Conservation (phyloP, 352 stramenopile genomes). For the Phytophthora pisi region DNA sequence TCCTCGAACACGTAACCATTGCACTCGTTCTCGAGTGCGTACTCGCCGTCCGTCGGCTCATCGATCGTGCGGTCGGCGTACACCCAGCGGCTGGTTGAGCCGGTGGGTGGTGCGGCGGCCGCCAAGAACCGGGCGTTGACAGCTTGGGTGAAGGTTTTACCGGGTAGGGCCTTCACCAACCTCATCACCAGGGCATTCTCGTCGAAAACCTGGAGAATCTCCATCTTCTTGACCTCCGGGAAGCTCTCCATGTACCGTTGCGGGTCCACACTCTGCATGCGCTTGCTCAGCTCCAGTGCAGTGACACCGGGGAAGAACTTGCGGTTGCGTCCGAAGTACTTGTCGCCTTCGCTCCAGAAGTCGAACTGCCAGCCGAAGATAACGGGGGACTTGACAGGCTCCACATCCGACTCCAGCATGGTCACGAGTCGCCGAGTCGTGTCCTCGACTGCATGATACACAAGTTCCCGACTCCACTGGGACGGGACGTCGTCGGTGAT, state of each 20-base stretch:
- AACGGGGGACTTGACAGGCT: constrained; percentile 44
- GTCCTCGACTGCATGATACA: constrained; percentile 42
- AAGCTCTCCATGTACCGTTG: constrained; percentile 70
- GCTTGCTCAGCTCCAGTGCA: constrained; percentile 59
- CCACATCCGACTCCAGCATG: constrained; percentile 46
- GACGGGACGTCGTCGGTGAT: constrained; percentile 20
- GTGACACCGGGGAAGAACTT: constrained; percentile 70
- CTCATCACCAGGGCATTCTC: constrained; percentile 61
- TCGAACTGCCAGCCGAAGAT: constrained; percentile 73
- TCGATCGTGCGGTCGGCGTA: constrained; percentile 59
- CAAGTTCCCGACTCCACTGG: constrained; percentile 38
- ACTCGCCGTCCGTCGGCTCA: constrained; percentile 41
- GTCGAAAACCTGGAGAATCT: constrained; percentile 48
- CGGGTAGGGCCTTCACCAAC: constrained; percentile 58
- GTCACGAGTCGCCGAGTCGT: constrained; percentile 48
- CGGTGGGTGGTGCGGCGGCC: constrained; percentile 43
- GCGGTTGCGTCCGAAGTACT: constrained; percentile 59
- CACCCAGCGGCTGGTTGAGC: constrained; percentile 54
- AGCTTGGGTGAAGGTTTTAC: constrained; percentile 52
- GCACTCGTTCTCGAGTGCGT: constrained; percentile 65
- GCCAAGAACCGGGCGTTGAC: constrained; percentile 56
- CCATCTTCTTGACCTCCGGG: constrained; percentile 62
- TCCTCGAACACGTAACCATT: constrained; percentile 76
- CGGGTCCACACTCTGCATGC: constrained; percentile 56
- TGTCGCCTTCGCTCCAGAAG: constrained; percentile 57